Evolutionary conservation across 2,329 filamentous ascomycete species (phyloP).

Genomic region (Ascocoryne sarcoides): DNA sequence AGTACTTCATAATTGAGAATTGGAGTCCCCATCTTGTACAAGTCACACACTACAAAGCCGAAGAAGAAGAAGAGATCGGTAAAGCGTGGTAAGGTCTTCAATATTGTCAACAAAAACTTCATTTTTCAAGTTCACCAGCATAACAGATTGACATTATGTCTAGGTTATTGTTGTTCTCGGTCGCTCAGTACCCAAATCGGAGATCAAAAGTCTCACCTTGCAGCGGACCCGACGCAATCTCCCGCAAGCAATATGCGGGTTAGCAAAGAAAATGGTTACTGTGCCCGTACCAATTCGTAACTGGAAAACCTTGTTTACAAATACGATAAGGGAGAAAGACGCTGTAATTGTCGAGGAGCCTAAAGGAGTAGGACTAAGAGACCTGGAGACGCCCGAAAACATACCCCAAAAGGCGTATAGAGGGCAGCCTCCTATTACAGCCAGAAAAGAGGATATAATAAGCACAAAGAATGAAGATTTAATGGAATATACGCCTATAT

Average conservation of each 20-base stretch:
- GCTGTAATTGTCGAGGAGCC: background rate
- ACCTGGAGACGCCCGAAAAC: constrained; percentile 2
- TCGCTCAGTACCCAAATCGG: background rate
- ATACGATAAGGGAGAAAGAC: background rate
- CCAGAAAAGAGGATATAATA: no score
- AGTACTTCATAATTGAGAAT: no score
- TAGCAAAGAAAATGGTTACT: background rate
- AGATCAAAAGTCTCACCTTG: background rate
- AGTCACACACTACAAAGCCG: no score
- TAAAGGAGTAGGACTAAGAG: background rate
- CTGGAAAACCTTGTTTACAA: background rate
- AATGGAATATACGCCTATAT: no score
- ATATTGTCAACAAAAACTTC: no score
- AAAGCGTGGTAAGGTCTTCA: no score
- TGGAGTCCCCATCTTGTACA: no score
- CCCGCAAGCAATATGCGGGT: constrained; percentile 3
- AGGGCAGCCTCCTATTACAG: no score
- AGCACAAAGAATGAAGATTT: background rate
- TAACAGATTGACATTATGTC: no score
- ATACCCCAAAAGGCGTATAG: constrained; percentile 7
- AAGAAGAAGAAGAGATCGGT: no score
- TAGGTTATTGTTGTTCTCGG: background rate
- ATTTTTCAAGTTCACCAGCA: no score
- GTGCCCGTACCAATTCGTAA: constrained; percentile 4
- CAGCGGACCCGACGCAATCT: constrained; percentile 5